These are phyloP conservation scores for Ephemerocybe angulata DNA, from an alignment of 768 basidiomycete genomes.

Conservation along the genomic window DNA sequence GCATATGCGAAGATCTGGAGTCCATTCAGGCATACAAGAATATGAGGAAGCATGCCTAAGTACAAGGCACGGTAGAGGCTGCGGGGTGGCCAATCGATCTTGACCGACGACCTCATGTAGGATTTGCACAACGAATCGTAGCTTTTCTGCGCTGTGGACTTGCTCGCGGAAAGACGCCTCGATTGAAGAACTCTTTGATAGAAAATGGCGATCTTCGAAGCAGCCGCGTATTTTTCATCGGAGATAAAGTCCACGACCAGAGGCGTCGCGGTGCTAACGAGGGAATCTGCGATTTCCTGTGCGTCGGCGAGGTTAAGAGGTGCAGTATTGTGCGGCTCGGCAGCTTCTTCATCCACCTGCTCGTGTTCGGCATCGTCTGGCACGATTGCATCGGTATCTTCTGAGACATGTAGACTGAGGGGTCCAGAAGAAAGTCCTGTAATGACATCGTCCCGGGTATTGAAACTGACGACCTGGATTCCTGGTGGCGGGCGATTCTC, in stretches of 20 bases:
- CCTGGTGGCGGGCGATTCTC: conserved; percentile 7
- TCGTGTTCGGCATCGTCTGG: background rate
- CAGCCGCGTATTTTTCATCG: conserved; percentile 12
- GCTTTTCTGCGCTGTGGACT: conserved; percentile 7
- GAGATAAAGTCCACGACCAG: conserved; percentile 8
- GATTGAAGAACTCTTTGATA: conserved; percentile 11
- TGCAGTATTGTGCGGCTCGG: conserved; percentile 20
- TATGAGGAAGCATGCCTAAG: conserved; percentile 21
- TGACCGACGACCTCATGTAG: conserved; percentile 12
- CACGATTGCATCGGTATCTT: background rate
- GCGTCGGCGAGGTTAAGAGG: conserved; percentile 18
- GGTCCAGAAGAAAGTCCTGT: too few species aligned
- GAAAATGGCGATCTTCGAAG: conserved; percentile 4
- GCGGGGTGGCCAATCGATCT: conserved; percentile 18
- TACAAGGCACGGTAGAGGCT: conserved; percentile 19
- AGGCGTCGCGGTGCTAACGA: conserved; percentile 9
- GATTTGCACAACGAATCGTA: conserved; percentile 12
- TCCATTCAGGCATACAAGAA: conserved; percentile 17
- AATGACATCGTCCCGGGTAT: too few species aligned
- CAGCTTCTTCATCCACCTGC: conserved; percentile 13
- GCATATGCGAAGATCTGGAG: conserved; percentile 5
- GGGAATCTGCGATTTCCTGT: conserved; percentile 11
- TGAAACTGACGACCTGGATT: conserved; percentile 16
- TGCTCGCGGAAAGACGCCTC: conserved; percentile 4
- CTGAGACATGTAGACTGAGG: too few species aligned